Evolutionary conservation across 2,329 filamentous ascomycete species (phyloP).

Genomic region (Coniella lustricola): DNA sequence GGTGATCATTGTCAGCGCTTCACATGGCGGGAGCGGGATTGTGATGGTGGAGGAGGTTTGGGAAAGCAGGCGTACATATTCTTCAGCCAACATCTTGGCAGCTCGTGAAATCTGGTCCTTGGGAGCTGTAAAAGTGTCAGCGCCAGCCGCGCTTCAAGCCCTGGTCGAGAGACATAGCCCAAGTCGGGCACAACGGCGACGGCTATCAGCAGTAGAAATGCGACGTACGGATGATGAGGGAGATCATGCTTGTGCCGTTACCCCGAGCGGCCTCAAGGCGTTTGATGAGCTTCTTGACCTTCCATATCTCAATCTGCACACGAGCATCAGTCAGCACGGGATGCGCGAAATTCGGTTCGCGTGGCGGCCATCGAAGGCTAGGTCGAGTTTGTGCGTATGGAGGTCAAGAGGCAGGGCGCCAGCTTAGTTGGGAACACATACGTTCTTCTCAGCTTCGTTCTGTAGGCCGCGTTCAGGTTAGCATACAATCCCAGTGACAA

Average conservation of each 20-base stretch:
- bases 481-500: not conserved
- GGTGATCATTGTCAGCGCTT: slow-evolving; percentile 1
- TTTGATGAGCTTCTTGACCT: slow-evolving; percentile 99
- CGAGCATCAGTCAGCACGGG: slow-evolving; percentile 21
- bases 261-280: slow-evolving; percentile 93
- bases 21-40: slow-evolving; percentile 13
- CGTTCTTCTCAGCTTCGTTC: slow-evolving; percentile 92
- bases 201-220: not conserved
- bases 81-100: slow-evolving; percentile 99
- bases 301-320: slow-evolving; percentile 69
- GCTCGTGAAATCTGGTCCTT: slow-evolving; percentile 97
- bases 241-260: slow-evolving; percentile 99
- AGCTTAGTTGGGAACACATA: slow-evolving; percentile 31
- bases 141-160: too few species aligned
- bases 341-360: slow-evolving; percentile 13
- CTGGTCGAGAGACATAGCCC: too few species aligned
- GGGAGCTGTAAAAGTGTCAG: slow-evolving; percentile 54
- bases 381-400: too few species aligned
- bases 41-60: slow-evolving; percentile 18
- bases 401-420: not conserved
- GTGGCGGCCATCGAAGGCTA: not conserved
- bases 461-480: not conserved
- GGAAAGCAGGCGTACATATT: slow-evolving; percentile 63
- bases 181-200: slow-evolving; percentile 6
- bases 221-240: slow-evolving; percentile 86